Base-by-base conservation (phyloP, 768 basidiomycete genomes). In the Asterophora lycoperdoides region DNA sequence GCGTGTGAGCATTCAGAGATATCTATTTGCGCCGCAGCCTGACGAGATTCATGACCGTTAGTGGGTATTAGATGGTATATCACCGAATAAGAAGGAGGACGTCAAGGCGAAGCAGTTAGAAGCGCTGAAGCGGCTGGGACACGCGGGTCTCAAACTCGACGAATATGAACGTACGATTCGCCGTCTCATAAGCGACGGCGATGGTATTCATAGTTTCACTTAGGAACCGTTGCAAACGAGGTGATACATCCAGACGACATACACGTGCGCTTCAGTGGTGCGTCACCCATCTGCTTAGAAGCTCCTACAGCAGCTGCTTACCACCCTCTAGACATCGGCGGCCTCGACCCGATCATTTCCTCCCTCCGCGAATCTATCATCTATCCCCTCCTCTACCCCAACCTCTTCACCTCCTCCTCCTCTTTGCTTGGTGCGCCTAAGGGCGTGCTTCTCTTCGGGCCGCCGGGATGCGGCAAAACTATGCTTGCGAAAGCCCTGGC, bases 401-500 rank as follows among this genome's bases (percentile, higher is more conserved):
- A 85, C 49, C 79, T 98, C 48, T 97, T 97, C 75, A 74, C 78
- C 11, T 76, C 85, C 14, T 80, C 88, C 0, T 89, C 93, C 0
- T 77, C 85, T 11, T 79, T 98, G 17, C 80, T 96, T 52, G 80
- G 83, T 5, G 91, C 96, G 4, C 96, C 96, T 0, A 97, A 97
- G 64, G 96, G 96, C 10, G 95, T 97, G 8, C 77, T 98, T 14
- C 79, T 99, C 15, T 95, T 90, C 58, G 96, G 96, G 0, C 96
- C 94, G 35, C 96, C 96, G 1, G 95, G 96, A 5, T 99, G 96
- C 56, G 96, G 96, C 19, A 99, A 99, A 73, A 98, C 96, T 1
- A 94, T 99, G 93, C 78, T 99, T n/a, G 96, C 96, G 1, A 95
- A 95, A 64, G 95, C 95, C 1, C 78, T 99, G 7, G 96, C 96